A percentile compares a stretch with the other conserved stretches of the same genome.
These are phyloP conservation scores for Auxenochlorella protothecoides DNA, from an alignment of 139 green algal genomes.

Conservation along the genomic window DNA sequence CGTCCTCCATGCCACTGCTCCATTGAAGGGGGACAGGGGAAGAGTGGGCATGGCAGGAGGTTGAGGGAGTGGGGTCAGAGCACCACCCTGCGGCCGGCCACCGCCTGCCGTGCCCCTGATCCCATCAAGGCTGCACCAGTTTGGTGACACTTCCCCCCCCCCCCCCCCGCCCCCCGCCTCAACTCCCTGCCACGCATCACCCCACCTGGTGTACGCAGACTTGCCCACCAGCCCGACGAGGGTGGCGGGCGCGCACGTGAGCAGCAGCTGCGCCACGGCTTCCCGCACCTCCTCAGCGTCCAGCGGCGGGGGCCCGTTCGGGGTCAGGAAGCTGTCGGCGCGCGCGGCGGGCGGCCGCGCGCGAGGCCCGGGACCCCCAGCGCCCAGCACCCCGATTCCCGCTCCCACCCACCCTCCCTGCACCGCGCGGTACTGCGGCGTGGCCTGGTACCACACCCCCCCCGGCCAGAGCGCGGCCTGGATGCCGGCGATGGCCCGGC, in stretches of 20 bases:
- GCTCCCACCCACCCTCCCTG: background rate
- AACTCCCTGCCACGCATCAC: background rate
- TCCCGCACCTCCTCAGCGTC: constrained; percentile 45
- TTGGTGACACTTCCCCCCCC: background rate
- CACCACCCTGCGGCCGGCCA: background rate
- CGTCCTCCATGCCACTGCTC: constrained; percentile 38
- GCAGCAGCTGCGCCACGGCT: constrained; percentile 26
- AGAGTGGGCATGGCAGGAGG: background rate
- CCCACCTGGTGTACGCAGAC: constrained; percentile 27
- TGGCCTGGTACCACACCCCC: constrained; percentile 44
- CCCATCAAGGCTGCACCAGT: too few relatives aligned
- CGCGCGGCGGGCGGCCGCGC: too few relatives aligned
- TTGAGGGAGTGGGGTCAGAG: background rate
- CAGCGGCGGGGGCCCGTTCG: constrained; percentile 11
- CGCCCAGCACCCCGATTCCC: too few relatives aligned
- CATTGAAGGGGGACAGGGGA: too few relatives aligned
- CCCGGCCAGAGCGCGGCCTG: constrained; percentile 58
- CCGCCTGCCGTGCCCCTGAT: background rate
- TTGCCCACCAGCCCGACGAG: constrained; percentile 47
- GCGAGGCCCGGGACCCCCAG: too few relatives aligned
- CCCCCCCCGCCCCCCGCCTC: background rate
- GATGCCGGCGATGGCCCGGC: constrained; percentile 37
- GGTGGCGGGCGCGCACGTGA: constrained; percentile 21
- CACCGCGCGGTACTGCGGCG: background rate
- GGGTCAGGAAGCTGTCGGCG: too few relatives aligned